phyloP scores from a whole-genome alignment of 2,329 filamentous ascomycete species.

The Cladobotryum mycophilum region DNA sequence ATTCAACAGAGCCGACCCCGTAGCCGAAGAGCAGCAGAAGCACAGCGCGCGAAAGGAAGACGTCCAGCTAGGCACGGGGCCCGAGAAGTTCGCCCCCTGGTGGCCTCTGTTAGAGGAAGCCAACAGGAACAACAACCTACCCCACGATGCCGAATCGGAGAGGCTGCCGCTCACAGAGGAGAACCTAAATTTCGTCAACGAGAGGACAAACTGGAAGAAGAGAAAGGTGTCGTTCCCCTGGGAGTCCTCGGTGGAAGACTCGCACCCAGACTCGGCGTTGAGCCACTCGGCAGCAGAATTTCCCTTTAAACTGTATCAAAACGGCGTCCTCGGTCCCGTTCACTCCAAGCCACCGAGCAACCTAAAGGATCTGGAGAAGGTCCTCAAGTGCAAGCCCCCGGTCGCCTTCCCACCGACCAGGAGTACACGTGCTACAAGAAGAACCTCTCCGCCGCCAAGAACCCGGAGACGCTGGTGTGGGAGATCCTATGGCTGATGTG shows the following conservation, averaged over 20 bases:
- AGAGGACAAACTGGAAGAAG: too few species aligned
- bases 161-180: too few species aligned
- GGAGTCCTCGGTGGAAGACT: too few species aligned
- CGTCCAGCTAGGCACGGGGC: background rate
- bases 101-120: background rate
- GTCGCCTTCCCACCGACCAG: background rate
- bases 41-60: background rate
- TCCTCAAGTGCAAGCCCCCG: background rate
- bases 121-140: background rate
- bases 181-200: too few species aligned
- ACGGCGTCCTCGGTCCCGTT: background rate
- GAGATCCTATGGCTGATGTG: conserved; percentile 15
- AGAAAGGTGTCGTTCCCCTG: too few species aligned
- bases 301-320: background rate
- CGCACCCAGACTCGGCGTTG: background rate
- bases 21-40: background rate
- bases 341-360: background rate
- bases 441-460: background rate
- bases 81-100: background rate
- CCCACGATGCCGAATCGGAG: too few species aligned
- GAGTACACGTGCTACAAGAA: background rate
- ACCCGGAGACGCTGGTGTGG: background rate
- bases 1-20: background rate
- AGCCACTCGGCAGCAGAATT: background rate
- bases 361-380: background rate